Base-by-base conservation (phyloP, 495 filamentous ascomycete genomes). In the Darksidea phi region DNA sequence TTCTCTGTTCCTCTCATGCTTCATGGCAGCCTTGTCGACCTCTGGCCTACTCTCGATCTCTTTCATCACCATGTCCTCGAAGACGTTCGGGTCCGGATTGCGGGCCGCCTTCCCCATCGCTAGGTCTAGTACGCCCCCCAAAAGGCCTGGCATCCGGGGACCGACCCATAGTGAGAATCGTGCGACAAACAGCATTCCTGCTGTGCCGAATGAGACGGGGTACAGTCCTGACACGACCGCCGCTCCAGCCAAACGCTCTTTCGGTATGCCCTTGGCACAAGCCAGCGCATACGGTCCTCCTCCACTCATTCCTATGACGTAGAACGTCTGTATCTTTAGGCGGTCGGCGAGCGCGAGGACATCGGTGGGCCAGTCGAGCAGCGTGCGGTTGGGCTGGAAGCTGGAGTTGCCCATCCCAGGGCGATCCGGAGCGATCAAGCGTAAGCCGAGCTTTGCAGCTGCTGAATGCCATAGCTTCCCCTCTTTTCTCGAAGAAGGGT, bases 221-320 rank as follows among this genome's bases (percentile, higher is more conserved):
- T 53, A 60, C 17, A 60, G 21, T 6, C 57, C 47, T 8, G 21
- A 38, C 5, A 60, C 36, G 32, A 60, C 38, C 12, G 47, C 11
- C 6, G 36, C 57, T 12, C 47, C 47, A 15, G 25, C 8, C 11
- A 60, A 47, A 7, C 57, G 32, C 12, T 57, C 54, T n/a, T 48
- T 28, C 32, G 60, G 53, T 43, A 63, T 38, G 15, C 18, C 36
- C 10, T 63, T 28, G 8, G 25, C 32, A 38, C 60, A 63, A 5
- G 53, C 53, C 43, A 63, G 37, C 17, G 45, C 24, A 45, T 57
- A 57, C 11, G 60, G 60, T 11, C 60, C 53, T n/a, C 52, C 60
- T 21, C 53, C 53, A 24, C 51, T 57, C 13, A 48, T 5, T 13
- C 60, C 53, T 36, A 63, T 28, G n/a, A 57, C 54, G 13, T 37